These are phyloP conservation scores for Hemerocallis citrina DNA, from an alignment of 106 monocot species.

Conservation along the genomic window DNA sequence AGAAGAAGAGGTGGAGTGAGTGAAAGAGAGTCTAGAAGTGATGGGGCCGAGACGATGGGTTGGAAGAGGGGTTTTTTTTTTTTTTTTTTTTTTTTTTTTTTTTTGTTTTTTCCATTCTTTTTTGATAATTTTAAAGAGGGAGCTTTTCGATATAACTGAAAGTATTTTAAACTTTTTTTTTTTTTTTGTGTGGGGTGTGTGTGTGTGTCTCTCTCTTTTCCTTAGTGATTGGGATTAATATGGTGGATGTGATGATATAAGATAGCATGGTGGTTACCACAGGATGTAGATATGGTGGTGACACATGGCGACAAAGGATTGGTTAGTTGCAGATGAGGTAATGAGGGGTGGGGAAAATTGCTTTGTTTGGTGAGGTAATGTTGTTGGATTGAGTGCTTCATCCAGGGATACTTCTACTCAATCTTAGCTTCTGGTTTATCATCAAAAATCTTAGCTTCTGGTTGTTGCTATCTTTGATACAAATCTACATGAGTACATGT, in stretches of 20 bases:
- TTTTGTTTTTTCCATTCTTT: background rate
- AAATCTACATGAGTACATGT: too few relatives aligned
- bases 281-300: conserved; percentile 55
- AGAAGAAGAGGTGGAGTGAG: background rate
- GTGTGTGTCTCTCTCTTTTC: background rate
- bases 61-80: background rate
- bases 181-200: background rate
- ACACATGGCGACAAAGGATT: conserved; percentile 51
- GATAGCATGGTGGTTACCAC: conserved; percentile 54
- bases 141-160: conserved; percentile 2
- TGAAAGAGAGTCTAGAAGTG: too few relatives aligned
- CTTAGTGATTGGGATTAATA: background rate
- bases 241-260: conserved; percentile 9
- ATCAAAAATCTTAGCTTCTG: too few relatives aligned
- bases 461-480: too few relatives aligned
- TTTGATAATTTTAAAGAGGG: background rate
- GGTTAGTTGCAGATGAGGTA: conserved; percentile 66
- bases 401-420: too few relatives aligned
- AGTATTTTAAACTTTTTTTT: conserved; percentile 9
- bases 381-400: too few relatives aligned
- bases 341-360: conserved; percentile 23
- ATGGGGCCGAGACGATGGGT: too few relatives aligned
- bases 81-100: background rate
- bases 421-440: too few relatives aligned
- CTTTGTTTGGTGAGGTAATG: conserved; percentile 3